Base-by-base conservation (phyloP, 1,139 yeast genomes). In the Blastobotrys ciferrii region DNA sequence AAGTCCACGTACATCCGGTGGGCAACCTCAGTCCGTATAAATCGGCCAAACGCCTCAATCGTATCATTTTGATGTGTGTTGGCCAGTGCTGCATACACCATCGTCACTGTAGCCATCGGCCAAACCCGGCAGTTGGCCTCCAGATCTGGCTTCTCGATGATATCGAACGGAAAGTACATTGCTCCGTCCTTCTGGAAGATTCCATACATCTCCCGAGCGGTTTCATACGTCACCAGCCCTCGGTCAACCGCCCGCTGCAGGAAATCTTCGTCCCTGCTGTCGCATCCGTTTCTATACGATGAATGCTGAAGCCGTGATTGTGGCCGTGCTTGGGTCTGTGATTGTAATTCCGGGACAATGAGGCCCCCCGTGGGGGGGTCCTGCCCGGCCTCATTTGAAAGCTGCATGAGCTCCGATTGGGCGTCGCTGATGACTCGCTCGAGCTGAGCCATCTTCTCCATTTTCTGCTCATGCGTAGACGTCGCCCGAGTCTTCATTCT, bases 81-180 rank as follows among this genome's bases (percentile, higher is more conserved):
- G 28, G 28, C 17, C 14, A 19, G 7, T 7, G 14, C 28, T 3
- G 28, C 17, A n/a, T 36, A 36, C 4, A 36, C 19, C 40, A 36
- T 36, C n/a, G 28, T 18, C 13, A 36, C 17, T 11, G 40, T 36
- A 9, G 40, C 18, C 14, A 36, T 5, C 14, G 40, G 40, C 28
- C 17, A 18, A 5, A 5, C n/a, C 28, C 5, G 25, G 9, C 28
- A 23, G 14, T 28, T 36, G 9, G 7, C 4, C 14, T 36, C 40
- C 40, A 36, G 7, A 9, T 9, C 18, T 13, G 3, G 6, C 28
- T 19, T 17, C 12, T 19, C 28, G 11, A 80, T 28, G 18, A 36
- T 36, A 14, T 36, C 68, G 28, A 76, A 69, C 4, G 83, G 82
- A 68, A 77, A 76, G 58, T 67, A 76, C 14, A 30, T 4, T 23